phyloP scores from a whole-genome alignment of 306 rosid species.

The Vachellia pachyceras region DNA sequence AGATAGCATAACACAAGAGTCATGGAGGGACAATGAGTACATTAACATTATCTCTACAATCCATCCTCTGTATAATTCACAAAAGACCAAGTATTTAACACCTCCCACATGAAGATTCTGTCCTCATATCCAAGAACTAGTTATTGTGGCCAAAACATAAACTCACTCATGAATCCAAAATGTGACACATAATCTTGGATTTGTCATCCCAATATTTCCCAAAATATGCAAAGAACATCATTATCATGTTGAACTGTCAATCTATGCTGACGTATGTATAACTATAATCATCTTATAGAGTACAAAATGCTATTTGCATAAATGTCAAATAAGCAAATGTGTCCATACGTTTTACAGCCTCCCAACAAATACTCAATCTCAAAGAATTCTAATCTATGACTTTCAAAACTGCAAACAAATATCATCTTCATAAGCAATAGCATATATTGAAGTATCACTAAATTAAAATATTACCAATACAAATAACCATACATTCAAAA shows the following conservation, averaged over 20 bases:
- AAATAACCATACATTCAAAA: neutral
- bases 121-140: constrained; percentile 1
- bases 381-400: neutral
- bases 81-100: neutral
- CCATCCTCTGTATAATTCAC: too few relatives aligned
- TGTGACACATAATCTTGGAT: neutral
- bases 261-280: neutral
- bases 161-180: constrained; percentile 14
- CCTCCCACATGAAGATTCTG: neutral
- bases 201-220: neutral
- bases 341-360: neutral
- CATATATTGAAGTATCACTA: neutral
- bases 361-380: neutral
- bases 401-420: neutral
- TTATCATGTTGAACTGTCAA: neutral
- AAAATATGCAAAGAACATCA: neutral
- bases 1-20: too few relatives aligned
- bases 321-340: neutral
- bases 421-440: neutral
- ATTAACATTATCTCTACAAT: too few relatives aligned
- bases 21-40: too few relatives aligned
- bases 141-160: constrained; percentile 8
- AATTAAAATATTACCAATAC: neutral
- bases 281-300: neutral
- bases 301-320: neutral